phyloP scores from a whole-genome alignment of 805 yeast genomes.

The Suhomyces faveliae region DNA sequence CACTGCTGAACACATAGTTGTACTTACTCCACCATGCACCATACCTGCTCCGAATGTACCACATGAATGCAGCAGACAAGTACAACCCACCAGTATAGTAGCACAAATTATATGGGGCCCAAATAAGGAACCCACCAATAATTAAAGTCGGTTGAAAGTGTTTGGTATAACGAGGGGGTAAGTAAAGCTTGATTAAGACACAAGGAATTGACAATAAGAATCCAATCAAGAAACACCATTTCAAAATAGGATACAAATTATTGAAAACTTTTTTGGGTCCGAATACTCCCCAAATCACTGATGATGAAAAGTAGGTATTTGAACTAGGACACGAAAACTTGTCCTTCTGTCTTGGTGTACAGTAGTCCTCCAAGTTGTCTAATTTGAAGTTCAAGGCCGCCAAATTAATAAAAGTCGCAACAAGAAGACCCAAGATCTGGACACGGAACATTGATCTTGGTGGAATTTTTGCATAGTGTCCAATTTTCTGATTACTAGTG shows the following conservation, averaged over 20 bases:
- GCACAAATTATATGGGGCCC: constrained; percentile 32
- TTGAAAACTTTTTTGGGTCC: constrained; percentile 29
- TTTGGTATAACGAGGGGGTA: constrained; percentile 17
- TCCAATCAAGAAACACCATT: constrained; percentile 37
- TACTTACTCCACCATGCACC: constrained; percentile 36
- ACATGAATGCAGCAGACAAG: constrained; percentile 25
- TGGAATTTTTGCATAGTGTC: constrained; percentile 20
- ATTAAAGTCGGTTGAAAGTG: constrained; percentile 33
- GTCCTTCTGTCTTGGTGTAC: constrained; percentile 41
- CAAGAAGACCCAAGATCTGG: constrained; percentile 25
- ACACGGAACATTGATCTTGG: constrained; percentile 21
- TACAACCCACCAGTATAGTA: constrained; percentile 30
- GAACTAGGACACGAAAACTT: constrained; percentile 40
- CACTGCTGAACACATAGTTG: constrained; percentile 30
- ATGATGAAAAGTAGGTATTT: constrained; percentile 47
- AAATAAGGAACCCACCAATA: constrained; percentile 30
- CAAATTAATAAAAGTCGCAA: constrained; percentile 24
- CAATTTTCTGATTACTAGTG: constrained; percentile 39
- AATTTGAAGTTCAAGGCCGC: constrained; percentile 30
- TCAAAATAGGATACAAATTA: constrained; percentile 32
- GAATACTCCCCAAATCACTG: constrained; percentile 64
- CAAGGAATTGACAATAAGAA: constrained; percentile 24
- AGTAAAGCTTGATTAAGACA: constrained; percentile 14
- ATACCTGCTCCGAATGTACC: constrained; percentile 23
- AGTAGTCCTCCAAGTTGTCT: constrained; percentile 33